phyloP scores from a whole-genome alignment of 1,284 basidiomycete species.

The Meira miltonrushii region DNA sequence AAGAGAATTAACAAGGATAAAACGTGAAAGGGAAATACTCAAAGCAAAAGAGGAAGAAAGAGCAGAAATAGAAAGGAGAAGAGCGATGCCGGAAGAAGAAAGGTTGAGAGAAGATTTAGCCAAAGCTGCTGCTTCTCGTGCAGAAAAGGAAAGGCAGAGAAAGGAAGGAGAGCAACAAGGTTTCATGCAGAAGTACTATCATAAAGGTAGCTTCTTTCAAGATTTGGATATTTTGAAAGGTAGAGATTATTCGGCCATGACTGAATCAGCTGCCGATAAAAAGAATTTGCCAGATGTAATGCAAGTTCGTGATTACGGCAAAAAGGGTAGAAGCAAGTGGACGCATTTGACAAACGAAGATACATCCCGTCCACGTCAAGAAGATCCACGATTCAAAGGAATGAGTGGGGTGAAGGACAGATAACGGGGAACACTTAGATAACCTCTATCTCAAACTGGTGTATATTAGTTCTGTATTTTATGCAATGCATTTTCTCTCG shows the following conservation, averaged over 20 bases:
- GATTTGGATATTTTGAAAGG: constrained; percentile 79
- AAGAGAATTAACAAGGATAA: constrained; percentile 82
- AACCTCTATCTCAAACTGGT: no score
- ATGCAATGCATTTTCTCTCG: no score
- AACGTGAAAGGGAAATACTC: constrained; percentile 81
- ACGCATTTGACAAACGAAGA: constrained; percentile 93
- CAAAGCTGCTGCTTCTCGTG: constrained; percentile 70
- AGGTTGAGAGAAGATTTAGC: constrained; percentile 83
- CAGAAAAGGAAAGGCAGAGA: constrained; percentile 65
- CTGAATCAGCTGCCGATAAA: constrained; percentile 72
- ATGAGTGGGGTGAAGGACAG: constrained; percentile 58
- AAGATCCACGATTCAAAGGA: constrained; percentile 66
- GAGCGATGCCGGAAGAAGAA: constrained; percentile 86
- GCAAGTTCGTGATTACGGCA: constrained; percentile 96
- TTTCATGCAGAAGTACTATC: constrained; percentile 97
- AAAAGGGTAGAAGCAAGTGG: constrained; percentile 81
- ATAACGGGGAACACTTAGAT: no score
- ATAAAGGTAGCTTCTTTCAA: constrained; percentile 94
- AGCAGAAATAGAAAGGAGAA: constrained; percentile 80
- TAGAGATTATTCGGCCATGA: constrained; percentile 83
- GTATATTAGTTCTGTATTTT: constrained; percentile 36
- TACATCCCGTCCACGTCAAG: constrained; percentile 61
- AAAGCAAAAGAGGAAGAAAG: constrained; percentile 71
- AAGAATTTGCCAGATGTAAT: constrained; percentile 83
- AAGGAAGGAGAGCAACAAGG: constrained; percentile 65